Percentiles rank a stretch among this genome's conserved stretches.
phyloP scores from a whole-genome alignment of 176 grass and related monocot species.

The Metroxylon sagu region DNA sequence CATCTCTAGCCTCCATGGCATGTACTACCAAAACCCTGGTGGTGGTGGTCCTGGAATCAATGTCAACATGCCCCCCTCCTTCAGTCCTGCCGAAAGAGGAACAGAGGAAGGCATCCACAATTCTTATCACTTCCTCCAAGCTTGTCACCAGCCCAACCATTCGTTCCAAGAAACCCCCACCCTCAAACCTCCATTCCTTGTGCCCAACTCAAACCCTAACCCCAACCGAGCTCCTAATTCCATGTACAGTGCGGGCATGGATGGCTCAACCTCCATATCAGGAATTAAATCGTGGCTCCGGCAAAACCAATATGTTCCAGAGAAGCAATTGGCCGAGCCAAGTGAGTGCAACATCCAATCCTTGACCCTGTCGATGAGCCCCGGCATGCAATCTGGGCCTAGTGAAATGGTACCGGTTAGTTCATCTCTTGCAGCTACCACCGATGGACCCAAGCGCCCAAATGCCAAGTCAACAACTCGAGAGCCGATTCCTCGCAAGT shows the following conservation, averaged over 20 bases:
- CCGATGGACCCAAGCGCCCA: not conserved
- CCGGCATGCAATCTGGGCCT: not conserved
- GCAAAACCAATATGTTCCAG: slow-evolving; percentile 40
- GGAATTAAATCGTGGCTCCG: slow-evolving; percentile 93
- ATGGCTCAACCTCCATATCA: slow-evolving; percentile 68
- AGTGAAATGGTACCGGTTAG: not conserved
- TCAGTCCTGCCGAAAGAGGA: not conserved
- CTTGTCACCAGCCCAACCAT: not conserved
- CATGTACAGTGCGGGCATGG: slow-evolving; percentile 27
- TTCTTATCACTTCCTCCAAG: slow-evolving; percentile 3
- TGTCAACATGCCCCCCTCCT: slow-evolving; percentile 48
- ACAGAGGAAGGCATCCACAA: not conserved
- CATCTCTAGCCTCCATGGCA: slow-evolving; percentile 9
- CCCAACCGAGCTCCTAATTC: slow-evolving; percentile 4
- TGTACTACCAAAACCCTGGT: slow-evolving; percentile 32
- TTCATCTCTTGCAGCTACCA: not conserved
- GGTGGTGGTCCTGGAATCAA: slow-evolving; percentile 43
- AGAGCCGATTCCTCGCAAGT: slow-evolving; percentile 32
- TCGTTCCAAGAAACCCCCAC: slow-evolving; percentile 7
- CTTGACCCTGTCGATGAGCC: slow-evolving; percentile 39
- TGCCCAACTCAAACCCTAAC: not conserved
- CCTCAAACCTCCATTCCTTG: not conserved
- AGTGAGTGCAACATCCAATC: slow-evolving; percentile 1
- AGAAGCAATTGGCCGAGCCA: slow-evolving; percentile 17
- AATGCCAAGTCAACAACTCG: slow-evolving; percentile 11